Conservation (phyloP, 2,329 filamentous ascomycete genomes). For the Colletotrichum sp. region DNA sequence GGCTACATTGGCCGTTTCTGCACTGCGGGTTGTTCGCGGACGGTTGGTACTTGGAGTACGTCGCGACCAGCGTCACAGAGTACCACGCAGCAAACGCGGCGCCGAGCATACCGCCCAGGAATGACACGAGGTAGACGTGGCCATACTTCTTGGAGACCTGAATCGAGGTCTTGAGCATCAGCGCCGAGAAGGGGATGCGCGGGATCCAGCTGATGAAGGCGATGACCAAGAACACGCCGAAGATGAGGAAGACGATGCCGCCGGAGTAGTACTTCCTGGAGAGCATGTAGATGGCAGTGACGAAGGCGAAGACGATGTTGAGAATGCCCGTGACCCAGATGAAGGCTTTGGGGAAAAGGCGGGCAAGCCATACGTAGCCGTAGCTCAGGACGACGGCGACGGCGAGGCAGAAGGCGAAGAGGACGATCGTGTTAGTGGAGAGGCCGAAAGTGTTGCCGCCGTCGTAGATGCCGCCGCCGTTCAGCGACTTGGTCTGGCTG, state of each 20-base stretch:
- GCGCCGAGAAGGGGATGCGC: constrained; percentile 86
- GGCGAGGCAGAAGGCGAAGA: constrained; percentile 80
- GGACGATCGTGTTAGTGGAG: constrained; percentile 82
- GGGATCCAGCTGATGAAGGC: constrained; percentile 90
- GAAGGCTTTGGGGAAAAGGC: constrained; percentile 84
- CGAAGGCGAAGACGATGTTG: constrained; percentile 85
- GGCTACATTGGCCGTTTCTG: constrained; percentile 68
- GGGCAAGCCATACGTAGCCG: constrained; percentile 76
- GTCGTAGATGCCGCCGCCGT: constrained; percentile 77
- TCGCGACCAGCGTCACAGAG: constrained; percentile 81
- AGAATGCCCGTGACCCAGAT: constrained; percentile 93
- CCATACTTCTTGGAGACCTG: constrained; percentile 84
- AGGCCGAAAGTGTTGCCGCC: constrained; percentile 69
- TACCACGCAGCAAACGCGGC: constrained; percentile 85
- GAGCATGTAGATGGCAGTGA: constrained; percentile 86
- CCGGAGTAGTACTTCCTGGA: constrained; percentile 78
- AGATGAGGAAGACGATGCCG: constrained; percentile 86
- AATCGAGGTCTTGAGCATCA: constrained; percentile 88
- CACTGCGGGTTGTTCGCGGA: constrained; percentile 56
- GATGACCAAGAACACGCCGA: constrained; percentile 79
- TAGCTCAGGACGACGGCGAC: constrained; percentile 78
- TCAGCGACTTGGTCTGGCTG: constrained; percentile 63
- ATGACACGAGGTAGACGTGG: constrained; percentile 84
- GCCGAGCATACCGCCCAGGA: constrained; percentile 80
- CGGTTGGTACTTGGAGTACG: constrained; percentile 86